Conservation (phyloP, 805 yeast species). For the Grigorovia jiainica region DNA sequence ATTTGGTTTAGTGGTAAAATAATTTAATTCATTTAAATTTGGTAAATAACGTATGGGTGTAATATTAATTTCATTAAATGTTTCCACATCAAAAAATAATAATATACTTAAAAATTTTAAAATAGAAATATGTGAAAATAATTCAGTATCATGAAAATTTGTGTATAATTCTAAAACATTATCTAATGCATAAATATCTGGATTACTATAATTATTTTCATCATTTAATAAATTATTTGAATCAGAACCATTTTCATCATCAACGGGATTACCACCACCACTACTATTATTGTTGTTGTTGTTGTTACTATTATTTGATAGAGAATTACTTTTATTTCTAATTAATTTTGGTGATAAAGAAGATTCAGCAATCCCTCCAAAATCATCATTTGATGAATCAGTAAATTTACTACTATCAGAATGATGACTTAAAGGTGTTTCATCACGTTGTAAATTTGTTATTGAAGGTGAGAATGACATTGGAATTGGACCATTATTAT, state of each 20-base stretch:
- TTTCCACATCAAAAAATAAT: slow-evolving; percentile 12
- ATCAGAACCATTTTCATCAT: neutral
- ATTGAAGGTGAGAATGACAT: neutral
- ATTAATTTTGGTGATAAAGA: neutral
- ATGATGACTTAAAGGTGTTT: neutral
- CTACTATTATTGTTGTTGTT: neutral
- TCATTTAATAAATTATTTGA: neutral
- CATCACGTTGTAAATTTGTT: neutral
- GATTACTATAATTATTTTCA: neutral
- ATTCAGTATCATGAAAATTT: slow-evolving; percentile 9
- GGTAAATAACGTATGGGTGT: slow-evolving; percentile 8
- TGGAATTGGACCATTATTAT: neutral
- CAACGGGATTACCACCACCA: neutral
- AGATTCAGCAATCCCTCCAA: too few relatives aligned
- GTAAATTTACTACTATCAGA: neutral
- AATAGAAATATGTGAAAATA: slow-evolving; percentile 11
- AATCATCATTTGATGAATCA: neutral
- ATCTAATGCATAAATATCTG: slow-evolving; percentile 3
- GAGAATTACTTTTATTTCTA: neutral
- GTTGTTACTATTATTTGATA: neutral
- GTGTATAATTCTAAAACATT: slow-evolving; percentile 10
- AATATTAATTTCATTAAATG: slow-evolving; percentile 12
- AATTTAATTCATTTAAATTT: slow-evolving; percentile 1
- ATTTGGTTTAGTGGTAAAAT: neutral
- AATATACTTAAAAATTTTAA: slow-evolving; percentile 13